Evolutionary conservation across 2,329 filamentous ascomycete species (phyloP).

Genomic region (Cercospora zeae-maydis): DNA sequence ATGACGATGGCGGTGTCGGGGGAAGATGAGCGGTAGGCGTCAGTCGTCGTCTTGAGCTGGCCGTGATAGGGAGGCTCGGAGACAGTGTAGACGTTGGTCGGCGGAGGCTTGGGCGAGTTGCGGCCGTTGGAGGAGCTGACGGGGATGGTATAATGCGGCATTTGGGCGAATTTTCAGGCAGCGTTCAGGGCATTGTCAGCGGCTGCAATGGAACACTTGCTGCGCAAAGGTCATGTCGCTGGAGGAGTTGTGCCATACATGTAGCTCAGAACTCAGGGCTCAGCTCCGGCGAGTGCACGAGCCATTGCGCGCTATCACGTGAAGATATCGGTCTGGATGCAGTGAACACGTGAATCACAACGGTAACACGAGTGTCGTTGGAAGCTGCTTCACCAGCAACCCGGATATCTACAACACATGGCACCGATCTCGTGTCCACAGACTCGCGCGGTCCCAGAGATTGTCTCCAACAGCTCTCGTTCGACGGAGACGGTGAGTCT

Average conservation of each 20-base stretch:
- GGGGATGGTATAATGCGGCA: conserved; percentile 38
- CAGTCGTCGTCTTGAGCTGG: conserved; percentile 55
- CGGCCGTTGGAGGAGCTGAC: conserved; percentile 29
- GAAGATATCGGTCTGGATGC: neutral
- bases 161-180: conserved; percentile 14
- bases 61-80: conserved; percentile 61
- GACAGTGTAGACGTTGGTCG: conserved; percentile 50
- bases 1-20: conserved; percentile 78
- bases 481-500: no score
- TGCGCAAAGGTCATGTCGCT: neutral
- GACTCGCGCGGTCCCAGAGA: no score
- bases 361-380: neutral
- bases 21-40: conserved; percentile 68
- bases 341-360: neutral
- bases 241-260: neutral
- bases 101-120: conserved; percentile 52
- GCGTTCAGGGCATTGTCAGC: neutral
- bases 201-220: neutral
- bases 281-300: neutral
- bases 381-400: no score
- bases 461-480: no score
- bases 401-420: no score
- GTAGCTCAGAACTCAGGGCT: neutral
- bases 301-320: neutral
- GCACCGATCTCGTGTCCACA: no score